These are phyloP conservation scores for Chlamydomonas schloesseri DNA, from an alignment of 139 green algal genomes.

Conservation along the genomic window DNA sequence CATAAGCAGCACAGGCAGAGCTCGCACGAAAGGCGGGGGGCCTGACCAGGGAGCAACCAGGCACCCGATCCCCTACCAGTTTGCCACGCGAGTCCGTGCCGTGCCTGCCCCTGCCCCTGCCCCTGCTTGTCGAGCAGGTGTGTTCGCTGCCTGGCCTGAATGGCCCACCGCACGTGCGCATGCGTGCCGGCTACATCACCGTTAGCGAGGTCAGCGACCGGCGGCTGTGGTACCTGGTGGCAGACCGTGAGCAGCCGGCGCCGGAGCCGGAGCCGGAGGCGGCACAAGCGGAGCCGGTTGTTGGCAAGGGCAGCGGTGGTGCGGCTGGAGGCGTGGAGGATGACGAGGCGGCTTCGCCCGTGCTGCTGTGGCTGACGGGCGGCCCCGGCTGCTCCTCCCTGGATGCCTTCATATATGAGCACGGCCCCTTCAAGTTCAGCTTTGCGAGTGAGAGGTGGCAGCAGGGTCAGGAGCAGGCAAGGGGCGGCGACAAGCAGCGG, in stretches of 20 bases:
- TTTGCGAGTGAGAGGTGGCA: not conserved
- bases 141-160: conserved; percentile 15
- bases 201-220: conserved; percentile 38
- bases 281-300: not conserved
- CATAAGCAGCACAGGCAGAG: too few relatives aligned
- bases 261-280: not conserved
- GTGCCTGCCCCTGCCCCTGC: too few relatives aligned
- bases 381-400: conserved; percentile 63
- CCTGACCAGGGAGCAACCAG: too few relatives aligned
- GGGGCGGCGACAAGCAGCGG: not conserved
- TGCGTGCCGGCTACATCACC: conserved; percentile 59
- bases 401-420: conserved; percentile 77
- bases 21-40: too few relatives aligned
- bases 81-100: too few relatives aligned
- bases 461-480: not conserved
- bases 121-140: too few relatives aligned
- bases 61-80: too few relatives aligned
- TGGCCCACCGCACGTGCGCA: conserved; percentile 22
- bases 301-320: not conserved
- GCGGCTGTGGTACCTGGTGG: conserved; percentile 60
- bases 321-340: not conserved
- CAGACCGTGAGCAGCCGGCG: conserved; percentile 3
- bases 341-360: conserved; percentile 14
- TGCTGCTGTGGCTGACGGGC: conserved; percentile 67
- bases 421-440: conserved; percentile 72